These are phyloP conservation scores for Scleromitrula shiraiana DNA, from an alignment of 2,329 filamentous ascomycete genomes.

Conservation along the genomic window DNA sequence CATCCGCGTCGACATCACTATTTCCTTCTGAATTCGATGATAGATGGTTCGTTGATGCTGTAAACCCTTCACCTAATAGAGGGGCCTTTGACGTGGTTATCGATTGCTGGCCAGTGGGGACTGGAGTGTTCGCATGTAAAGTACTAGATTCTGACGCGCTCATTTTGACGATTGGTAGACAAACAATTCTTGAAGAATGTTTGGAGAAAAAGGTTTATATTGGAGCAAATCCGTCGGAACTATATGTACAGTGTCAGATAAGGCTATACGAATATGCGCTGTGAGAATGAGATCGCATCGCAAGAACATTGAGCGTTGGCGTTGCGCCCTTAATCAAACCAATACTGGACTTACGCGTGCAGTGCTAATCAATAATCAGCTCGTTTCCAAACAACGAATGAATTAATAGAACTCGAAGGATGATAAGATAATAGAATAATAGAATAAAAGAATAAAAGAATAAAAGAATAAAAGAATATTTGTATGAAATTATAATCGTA, in stretches of 20 bases:
- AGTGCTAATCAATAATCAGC: conserved; percentile 8
- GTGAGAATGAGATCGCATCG: conserved; percentile 10
- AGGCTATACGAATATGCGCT: conserved; percentile 12
- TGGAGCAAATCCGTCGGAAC: background rate
- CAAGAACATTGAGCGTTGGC: background rate
- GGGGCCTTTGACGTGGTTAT: conserved; percentile 24
- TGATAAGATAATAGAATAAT: background rate
- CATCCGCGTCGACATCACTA: conserved; percentile 23
- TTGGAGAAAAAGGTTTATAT: background rate
- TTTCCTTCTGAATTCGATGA: conserved; percentile 20
- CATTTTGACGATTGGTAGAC: conserved; percentile 15
- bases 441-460: background rate
- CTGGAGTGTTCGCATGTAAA: conserved; percentile 23
- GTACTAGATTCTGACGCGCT: conserved; percentile 26
- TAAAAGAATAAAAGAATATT: background rate
- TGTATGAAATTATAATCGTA: too few species aligned
- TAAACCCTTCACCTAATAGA: conserved; percentile 30
- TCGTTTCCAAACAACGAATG: background rate
- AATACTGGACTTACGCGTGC: conserved; percentile 18
- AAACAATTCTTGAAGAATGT: background rate
- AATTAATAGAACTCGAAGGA: background rate
- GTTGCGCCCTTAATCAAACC: conserved; percentile 21
- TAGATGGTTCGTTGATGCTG: conserved; percentile 19
- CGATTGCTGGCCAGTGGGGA: conserved; percentile 16
- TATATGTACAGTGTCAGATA: conserved; percentile 3